A percentile compares a stretch with the other conserved stretches of the same genome.
Evolutionary conservation across 331 rosid genomes (phyloP).

Genomic region (Acacia concinna): DNA sequence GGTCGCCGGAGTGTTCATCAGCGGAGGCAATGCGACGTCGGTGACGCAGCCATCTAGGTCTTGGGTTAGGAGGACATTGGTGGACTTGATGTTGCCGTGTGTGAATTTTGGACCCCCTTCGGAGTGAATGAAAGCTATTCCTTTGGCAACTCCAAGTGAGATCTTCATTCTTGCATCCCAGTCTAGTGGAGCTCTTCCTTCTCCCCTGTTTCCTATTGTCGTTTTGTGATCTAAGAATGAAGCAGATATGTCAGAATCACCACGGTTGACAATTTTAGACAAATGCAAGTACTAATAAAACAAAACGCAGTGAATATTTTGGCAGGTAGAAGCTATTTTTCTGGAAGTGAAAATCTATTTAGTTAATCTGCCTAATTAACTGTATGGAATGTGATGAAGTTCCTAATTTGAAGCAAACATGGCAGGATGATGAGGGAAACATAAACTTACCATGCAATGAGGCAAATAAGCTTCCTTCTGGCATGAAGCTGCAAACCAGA

Average conservation of each 20-base stretch:
- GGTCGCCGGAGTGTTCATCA: conserved; percentile 61
- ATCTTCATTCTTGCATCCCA: conserved; percentile 86
- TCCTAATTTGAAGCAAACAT: neutral
- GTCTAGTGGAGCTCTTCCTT: conserved; percentile 66
- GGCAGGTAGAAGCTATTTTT: neutral
- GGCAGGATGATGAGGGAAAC: neutral
- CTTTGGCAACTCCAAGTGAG: conserved; percentile 63
- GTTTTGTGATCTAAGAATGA: conserved; percentile 16
- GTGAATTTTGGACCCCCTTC: conserved; percentile 58
- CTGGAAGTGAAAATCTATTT: neutral
- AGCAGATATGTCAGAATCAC: neutral
- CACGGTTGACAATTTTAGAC: neutral
- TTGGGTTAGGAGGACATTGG: conserved; percentile 72
- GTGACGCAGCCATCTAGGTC: conserved; percentile 64
- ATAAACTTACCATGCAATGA: conserved; percentile 65
- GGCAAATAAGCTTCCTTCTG: conserved; percentile 69
- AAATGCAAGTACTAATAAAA: neutral
- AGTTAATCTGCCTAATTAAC: neutral
- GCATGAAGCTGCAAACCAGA: conserved; percentile 70
- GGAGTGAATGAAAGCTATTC: conserved; percentile 71
- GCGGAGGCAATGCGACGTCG: conserved; percentile 70
- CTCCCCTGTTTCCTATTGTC: conserved; percentile 62
- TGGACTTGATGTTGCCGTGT: conserved; percentile 92
- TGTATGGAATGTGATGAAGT: neutral
- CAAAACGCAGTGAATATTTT: neutral